Percentiles rank a stretch among this genome's conserved stretches.
Conservation (phyloP, 1,284 basidiomycete genomes). For the Caloboletus firmus region DNA sequence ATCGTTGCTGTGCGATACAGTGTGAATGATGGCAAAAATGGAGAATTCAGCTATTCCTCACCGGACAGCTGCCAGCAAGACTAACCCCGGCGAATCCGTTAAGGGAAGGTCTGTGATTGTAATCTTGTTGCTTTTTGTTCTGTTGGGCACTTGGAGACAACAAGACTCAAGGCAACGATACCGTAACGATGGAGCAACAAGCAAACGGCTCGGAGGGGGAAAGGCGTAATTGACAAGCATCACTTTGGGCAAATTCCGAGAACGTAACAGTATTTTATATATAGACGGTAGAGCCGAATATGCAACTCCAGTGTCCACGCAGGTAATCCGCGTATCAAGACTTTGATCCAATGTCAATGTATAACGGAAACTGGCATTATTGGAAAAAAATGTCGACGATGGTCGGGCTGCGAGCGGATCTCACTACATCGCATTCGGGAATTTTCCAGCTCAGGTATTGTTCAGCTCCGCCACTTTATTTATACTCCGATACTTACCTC, state of each 20-base stretch:
- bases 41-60: conserved; percentile 20
- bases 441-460: no score
- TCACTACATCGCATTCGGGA: no score
- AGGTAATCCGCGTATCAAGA: not conserved
- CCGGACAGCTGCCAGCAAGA: conserved; percentile 18
- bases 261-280: not conserved
- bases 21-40: conserved; percentile 23
- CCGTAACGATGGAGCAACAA: conserved; percentile 10
- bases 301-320: not conserved
- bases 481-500: no score
- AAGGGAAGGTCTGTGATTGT: conserved; percentile 5
- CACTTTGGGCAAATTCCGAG: not conserved
- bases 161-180: conserved; percentile 2
- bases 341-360: conserved; percentile 1
- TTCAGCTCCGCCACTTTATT: no score
- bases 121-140: conserved; percentile 13
- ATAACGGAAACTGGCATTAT: not conserved
- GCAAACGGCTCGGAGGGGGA: not conserved
- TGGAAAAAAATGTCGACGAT: no score
- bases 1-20: conserved; percentile 18
- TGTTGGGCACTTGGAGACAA: not conserved
- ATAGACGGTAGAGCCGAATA: not conserved
- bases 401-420: no score
- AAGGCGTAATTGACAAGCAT: not conserved
- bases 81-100: conserved; percentile 10